Evolutionary conservation across 2,329 filamentous ascomycete genomes (phyloP).

Genomic region (Phialophora expanda): DNA sequence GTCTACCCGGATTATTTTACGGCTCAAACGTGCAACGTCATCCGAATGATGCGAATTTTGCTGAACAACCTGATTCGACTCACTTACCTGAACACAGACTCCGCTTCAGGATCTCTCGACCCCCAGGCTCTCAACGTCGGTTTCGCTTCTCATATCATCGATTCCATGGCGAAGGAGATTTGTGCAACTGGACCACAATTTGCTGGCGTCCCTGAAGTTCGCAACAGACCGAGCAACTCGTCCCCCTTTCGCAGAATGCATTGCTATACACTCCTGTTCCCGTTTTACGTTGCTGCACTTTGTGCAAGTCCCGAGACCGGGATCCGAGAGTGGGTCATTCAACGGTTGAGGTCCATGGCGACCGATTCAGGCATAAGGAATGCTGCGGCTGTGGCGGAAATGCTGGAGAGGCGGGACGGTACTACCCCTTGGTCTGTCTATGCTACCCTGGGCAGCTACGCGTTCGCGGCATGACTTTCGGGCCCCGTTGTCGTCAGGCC

Average conservation of each 20-base stretch:
- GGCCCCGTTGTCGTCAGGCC: no score
- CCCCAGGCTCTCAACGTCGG: neutral
- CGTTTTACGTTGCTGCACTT: slow-evolving; percentile 37
- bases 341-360: slow-evolving; percentile 32
- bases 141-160: slow-evolving; percentile 37
- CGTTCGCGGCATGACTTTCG: slow-evolving; percentile 34
- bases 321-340: slow-evolving; percentile 35
- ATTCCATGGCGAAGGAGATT: slow-evolving; percentile 41
- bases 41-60: slow-evolving; percentile 43
- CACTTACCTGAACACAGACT: slow-evolving; percentile 12
- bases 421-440: slow-evolving; percentile 37
- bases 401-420: slow-evolving; percentile 28
- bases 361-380: slow-evolving; percentile 31
- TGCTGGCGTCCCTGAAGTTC: slow-evolving; percentile 18
- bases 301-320: slow-evolving; percentile 27
- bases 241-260: slow-evolving; percentile 24
- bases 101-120: neutral
- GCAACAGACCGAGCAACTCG: neutral
- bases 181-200: slow-evolving; percentile 45
- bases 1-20: slow-evolving; percentile 42
- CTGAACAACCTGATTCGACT: slow-evolving; percentile 41
- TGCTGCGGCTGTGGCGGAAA: slow-evolving; percentile 31
- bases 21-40: slow-evolving; percentile 44
- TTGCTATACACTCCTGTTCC: slow-evolving; percentile 39
- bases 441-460: slow-evolving; percentile 40